Evolutionary conservation across 345 rosid genomes (phyloP).

Genomic region (Corymbia maculata): DNA sequence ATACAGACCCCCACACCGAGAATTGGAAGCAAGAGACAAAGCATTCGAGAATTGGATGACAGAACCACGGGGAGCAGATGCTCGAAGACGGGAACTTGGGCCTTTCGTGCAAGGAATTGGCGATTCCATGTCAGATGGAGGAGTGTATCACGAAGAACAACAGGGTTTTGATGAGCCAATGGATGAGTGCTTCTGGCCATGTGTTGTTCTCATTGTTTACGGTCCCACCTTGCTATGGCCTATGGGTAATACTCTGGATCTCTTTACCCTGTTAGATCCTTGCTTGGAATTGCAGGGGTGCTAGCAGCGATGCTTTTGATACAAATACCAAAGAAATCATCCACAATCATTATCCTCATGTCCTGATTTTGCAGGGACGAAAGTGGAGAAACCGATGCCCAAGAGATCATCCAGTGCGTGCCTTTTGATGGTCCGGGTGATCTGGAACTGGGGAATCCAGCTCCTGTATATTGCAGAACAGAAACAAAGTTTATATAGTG

Average conservation of each 20-base stretch:
- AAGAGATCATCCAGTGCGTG: background rate
- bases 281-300: background rate
- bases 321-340: background rate
- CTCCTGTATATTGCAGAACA: background rate
- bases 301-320: background rate
- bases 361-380: background rate
- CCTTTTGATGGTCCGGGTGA: background rate
- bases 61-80: background rate
- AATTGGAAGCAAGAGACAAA: background rate
- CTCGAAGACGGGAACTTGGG: background rate
- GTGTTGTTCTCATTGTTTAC: background rate
- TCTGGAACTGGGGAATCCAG: background rate
- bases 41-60: background rate
- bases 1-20: too few species aligned
- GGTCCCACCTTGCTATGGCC: rapidly evolving
- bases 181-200: background rate
- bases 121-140: background rate
- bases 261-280: background rate
- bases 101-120: background rate
- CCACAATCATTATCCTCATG: background rate
- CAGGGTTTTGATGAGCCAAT: background rate
- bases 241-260: background rate
- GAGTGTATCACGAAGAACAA: background rate
- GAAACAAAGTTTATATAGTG: background rate
- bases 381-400: background rate